These are phyloP conservation scores for Zhuliangozyma blackwelliae DNA, from an alignment of 1,139 yeast genomes.

Conservation along the genomic window DNA sequence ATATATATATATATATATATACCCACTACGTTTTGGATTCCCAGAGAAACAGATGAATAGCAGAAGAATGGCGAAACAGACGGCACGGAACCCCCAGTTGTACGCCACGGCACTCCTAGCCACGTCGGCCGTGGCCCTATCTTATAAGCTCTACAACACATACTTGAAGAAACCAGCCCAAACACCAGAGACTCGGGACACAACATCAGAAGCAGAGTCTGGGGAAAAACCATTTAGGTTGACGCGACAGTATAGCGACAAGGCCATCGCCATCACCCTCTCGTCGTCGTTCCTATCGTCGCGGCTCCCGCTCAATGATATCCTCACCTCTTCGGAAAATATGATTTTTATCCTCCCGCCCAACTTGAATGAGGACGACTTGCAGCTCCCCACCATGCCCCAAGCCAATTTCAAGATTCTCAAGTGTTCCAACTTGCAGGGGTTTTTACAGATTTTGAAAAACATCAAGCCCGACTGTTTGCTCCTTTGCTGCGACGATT, in stretches of 20 bases:
- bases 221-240: conserved; percentile 8
- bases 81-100: conserved; percentile 25
- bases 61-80: conserved; percentile 10
- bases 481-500: conserved; percentile 41
- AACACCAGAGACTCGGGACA: not conserved
- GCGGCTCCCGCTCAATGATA: conserved; percentile 37
- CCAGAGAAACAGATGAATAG: not conserved
- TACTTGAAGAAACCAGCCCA: conserved; percentile 11
- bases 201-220: conserved; percentile 3
- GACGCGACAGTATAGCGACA: conserved; percentile 24
- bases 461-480: conserved; percentile 42
- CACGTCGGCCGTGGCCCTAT: conserved; percentile 32
- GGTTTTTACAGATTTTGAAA: conserved; percentile 39
- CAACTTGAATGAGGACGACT: conserved; percentile 39
- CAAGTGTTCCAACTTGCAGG: conserved; percentile 40
- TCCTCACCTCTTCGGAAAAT: conserved; percentile 31
- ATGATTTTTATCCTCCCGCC: conserved; percentile 49
- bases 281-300: conserved; percentile 40
- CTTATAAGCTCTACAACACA: conserved; percentile 29
- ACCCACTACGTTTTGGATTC: too few species aligned
- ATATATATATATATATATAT: too few species aligned
- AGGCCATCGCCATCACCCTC: conserved; percentile 41
- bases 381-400: conserved; percentile 23
- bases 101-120: conserved; percentile 37
- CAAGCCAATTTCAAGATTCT: conserved; percentile 37